phyloP scores from a whole-genome alignment of 495 filamentous ascomycete species.

The Physcia stellaris region DNA sequence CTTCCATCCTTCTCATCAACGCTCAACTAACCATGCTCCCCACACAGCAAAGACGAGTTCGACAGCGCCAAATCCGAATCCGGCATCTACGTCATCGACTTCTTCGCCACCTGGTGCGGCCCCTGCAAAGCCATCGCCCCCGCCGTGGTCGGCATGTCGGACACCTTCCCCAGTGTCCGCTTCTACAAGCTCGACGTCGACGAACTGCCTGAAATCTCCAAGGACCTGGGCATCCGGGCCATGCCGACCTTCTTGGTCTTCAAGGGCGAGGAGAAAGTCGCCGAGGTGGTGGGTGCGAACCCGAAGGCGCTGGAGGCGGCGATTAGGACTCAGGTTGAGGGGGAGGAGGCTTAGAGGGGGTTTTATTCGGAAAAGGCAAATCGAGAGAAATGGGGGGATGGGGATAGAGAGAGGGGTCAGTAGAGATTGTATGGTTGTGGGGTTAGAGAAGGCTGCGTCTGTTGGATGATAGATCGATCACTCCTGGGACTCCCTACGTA shows the following conservation, averaged over 20 bases:
- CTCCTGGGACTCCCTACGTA: no score
- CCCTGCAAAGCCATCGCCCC: slow-evolving; percentile 89
- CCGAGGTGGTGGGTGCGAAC: slow-evolving; percentile 74
- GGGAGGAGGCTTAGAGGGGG: no score
- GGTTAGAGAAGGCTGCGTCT: no score
- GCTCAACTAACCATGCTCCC: not conserved
- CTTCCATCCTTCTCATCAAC: slow-evolving; percentile 1
- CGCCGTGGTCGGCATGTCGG: slow-evolving; percentile 41
- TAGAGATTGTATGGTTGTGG: no score
- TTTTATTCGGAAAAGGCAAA: no score
- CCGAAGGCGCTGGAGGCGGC: slow-evolving; percentile 35
- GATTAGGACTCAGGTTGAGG: not conserved
- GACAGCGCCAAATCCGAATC: slow-evolving; percentile 33
- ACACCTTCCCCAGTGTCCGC: slow-evolving; percentile 38
- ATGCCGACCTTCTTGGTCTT: slow-evolving; percentile 93
- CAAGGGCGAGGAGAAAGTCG: slow-evolving; percentile 57
- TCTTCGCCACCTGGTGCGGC: slow-evolving; percentile 84
- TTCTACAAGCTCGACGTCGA: slow-evolving; percentile 96
- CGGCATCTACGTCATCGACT: slow-evolving; percentile 66
- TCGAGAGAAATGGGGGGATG: no score
- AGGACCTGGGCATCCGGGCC: slow-evolving; percentile 72
- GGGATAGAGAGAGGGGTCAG: no score
- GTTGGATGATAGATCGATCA: no score
- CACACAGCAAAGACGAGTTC: slow-evolving; percentile 48
- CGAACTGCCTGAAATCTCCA: slow-evolving; percentile 57